Percentiles rank a stretch among this genome's conserved stretches.
Evolutionary conservation across 768 basidiomycete genomes (phyloP).

Genomic region (Agaricus bisporus): DNA sequence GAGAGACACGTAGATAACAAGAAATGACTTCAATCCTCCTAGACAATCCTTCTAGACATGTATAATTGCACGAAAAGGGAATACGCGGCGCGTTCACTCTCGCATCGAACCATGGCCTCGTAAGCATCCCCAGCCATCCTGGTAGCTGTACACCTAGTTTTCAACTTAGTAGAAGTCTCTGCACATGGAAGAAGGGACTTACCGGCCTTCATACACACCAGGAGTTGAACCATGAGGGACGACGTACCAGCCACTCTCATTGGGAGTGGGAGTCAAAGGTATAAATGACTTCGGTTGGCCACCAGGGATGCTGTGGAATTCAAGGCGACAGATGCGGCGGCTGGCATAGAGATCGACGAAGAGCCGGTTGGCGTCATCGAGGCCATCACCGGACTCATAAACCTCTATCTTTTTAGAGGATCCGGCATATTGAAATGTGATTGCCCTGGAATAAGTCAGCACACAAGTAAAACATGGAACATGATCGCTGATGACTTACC

Average conservation of each 20-base stretch:
- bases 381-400: neutral
- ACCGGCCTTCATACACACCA: neutral
- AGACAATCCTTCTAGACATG: neutral
- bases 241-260: neutral
- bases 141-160: neutral
- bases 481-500: too few species aligned
- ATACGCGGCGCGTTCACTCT: neutral
- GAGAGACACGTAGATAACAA: too few species aligned
- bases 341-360: neutral
- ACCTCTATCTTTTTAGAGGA: neutral
- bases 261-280: neutral
- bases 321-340: neutral
- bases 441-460: too few species aligned
- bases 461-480: too few species aligned
- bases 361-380: neutral
- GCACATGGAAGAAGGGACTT: neutral
- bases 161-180: neutral
- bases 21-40: too few species aligned
- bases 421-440: neutral
- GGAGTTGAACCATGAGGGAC: neutral
- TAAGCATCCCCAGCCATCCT: neutral
- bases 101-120: neutral
- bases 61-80: neutral
- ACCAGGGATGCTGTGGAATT: too few species aligned
- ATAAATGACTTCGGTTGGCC: neutral